A percentile compares a stretch with the other conserved stretches of the same genome.
Evolutionary conservation across 2,329 filamentous ascomycete species (phyloP).

Genomic region (Capronia epimyces): DNA sequence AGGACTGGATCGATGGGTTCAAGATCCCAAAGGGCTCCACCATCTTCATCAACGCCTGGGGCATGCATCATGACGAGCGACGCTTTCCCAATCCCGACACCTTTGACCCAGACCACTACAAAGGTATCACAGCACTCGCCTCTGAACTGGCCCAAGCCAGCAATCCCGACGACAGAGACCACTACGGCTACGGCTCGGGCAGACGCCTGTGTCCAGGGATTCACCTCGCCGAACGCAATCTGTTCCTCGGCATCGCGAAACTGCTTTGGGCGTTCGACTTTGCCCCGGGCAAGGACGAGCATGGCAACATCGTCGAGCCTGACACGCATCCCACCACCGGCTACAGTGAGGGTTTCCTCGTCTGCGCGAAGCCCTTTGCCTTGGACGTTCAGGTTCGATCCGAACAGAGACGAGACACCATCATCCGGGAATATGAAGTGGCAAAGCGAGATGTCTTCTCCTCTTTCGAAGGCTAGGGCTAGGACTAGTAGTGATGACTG

Average conservation of each 20-base stretch:
- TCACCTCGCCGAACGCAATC: conserved; percentile 33
- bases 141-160: conserved; percentile 35
- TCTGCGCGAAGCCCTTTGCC: conserved; percentile 34
- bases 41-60: conserved; percentile 41
- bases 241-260: conserved; percentile 31
- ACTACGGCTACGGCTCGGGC: conserved; percentile 33
- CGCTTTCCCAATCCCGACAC: conserved; percentile 30
- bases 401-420: conserved; percentile 31
- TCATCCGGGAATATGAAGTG: conserved; percentile 32
- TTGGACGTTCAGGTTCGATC: conserved; percentile 31
- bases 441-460: conserved; percentile 31
- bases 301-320: conserved; percentile 30
- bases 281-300: conserved; percentile 23
- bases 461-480: conserved; percentile 17
- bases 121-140: conserved; percentile 31
- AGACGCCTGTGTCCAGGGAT: conserved; percentile 35
- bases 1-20: conserved; percentile 41
- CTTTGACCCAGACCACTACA: conserved; percentile 35
- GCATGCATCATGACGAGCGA: conserved; percentile 34
- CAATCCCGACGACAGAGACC: conserved; percentile 31
- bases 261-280: conserved; percentile 35
- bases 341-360: conserved; percentile 36
- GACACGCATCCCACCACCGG: conserved; percentile 37
- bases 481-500: no score
- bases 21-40: conserved; percentile 45